Conservation (phyloP, 2,329 filamentous ascomycete genomes). For the Epichloe brachyelytri region DNA sequence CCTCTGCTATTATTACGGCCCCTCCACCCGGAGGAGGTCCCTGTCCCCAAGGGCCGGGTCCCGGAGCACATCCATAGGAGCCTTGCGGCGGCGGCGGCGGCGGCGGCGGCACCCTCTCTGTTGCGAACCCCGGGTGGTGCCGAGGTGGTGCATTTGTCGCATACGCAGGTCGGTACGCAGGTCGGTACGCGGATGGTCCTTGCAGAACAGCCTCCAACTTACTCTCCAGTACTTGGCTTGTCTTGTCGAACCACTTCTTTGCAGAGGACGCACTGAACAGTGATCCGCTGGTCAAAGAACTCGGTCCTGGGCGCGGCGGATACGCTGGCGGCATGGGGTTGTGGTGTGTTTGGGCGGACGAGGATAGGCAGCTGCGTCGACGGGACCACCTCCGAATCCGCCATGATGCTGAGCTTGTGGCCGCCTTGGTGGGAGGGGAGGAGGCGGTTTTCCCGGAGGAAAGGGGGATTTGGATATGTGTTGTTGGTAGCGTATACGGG, state of each 20-base stretch:
- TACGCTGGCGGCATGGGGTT: conserved; percentile 10
- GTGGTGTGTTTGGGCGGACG: conserved; percentile 20
- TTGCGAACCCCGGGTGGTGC: background rate
- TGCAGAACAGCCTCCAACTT: conserved; percentile 20
- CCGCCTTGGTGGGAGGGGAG: conserved; percentile 18
- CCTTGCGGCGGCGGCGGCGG: background rate
- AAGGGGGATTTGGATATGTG: background rate
- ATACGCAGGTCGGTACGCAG: conserved; percentile 6
- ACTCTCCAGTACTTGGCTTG: conserved; percentile 21
- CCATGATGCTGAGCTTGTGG: conserved; percentile 5
- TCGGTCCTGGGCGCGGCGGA: conserved; percentile 9
- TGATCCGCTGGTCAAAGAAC: conserved; percentile 9
- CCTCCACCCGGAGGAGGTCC: background rate
- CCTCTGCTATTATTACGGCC: background rate
- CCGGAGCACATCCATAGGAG: background rate
- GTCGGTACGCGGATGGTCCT: conserved; percentile 4
- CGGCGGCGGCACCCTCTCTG: too few relatives aligned
- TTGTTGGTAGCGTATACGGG: conserved; percentile 4
- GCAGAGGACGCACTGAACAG: conserved; percentile 22
- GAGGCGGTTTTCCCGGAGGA: conserved; percentile 7
- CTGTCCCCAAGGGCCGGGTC: background rate
- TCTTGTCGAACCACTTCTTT: conserved; percentile 23
- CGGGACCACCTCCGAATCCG: conserved; percentile 11
- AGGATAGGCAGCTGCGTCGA: conserved; percentile 16
- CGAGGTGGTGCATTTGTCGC: background rate